A percentile compares a stretch with the other conserved stretches of the same genome.
Evolutionary conservation across 768 basidiomycete genomes (phyloP).

Genomic region (Tricholoma sp.): DNA sequence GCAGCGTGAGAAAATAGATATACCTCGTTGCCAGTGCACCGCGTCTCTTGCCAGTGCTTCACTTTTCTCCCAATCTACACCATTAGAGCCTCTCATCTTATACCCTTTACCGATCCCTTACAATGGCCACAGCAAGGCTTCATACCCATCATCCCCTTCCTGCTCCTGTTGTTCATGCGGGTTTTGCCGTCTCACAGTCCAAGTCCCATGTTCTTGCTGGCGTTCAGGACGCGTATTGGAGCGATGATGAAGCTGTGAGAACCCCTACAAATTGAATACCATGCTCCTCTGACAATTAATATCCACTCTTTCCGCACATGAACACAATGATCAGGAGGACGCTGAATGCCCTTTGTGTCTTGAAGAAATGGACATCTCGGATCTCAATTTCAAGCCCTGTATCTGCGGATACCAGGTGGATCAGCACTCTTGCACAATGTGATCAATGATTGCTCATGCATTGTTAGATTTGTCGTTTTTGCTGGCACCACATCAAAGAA

Average conservation of each 20-base stretch:
- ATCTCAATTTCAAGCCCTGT: constrained; percentile 99
- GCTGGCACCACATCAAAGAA: constrained; percentile 97
- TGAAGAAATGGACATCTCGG: constrained; percentile 98
- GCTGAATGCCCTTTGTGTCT: constrained; percentile 97
- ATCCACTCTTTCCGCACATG: neutral
- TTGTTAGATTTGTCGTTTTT: constrained; percentile 94
- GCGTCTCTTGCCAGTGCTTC: constrained; percentile 13
- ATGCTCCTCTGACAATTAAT: constrained; percentile 5
- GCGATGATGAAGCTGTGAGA: constrained; percentile 82
- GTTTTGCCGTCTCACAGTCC: constrained; percentile 68
- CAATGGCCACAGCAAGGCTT: constrained; percentile 51
- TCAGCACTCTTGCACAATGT: neutral
- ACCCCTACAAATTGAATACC: neutral
- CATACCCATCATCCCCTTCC: constrained; percentile 63
- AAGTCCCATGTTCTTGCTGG: constrained; percentile 86
- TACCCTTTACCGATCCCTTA: neutral
- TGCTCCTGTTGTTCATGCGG: constrained; percentile 68
- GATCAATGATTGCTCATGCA: neutral
- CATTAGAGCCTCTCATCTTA: neutral
- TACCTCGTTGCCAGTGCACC: constrained; percentile 15
- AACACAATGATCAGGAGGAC: constrained; percentile 66
- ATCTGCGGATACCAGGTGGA: constrained; percentile 95
- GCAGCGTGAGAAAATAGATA: constrained; percentile 20
- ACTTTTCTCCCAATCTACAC: constrained; percentile 5
- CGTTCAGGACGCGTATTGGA: constrained; percentile 96